Evolutionary conservation across 139 green algal genomes (phyloP), one percentile per base, ranked within the genome.

Genomic region (Trebouxia sp.): DNA sequence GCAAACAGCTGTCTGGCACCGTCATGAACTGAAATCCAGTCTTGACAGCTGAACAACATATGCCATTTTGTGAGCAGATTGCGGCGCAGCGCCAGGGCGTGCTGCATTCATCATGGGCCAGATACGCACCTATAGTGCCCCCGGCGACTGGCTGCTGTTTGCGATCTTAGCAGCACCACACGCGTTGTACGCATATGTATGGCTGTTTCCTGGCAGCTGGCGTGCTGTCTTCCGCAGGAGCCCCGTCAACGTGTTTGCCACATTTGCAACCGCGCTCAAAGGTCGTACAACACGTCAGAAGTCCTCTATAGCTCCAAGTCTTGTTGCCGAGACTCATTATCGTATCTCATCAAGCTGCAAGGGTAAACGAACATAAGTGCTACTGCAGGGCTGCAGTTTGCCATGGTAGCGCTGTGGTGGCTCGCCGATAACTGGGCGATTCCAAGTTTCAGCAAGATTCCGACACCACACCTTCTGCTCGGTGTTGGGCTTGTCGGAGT

Each of bases 141-240:
- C 32, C 4, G 47, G 47, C 15, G 72, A 79, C 47, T 79, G 72
- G 72, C 12, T 79, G 28, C 15, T 79, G 30, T 43, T 88, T 5
- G 72, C 32, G 10, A 75, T 78, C 26, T 37, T 95, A 20, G 86
- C 88, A 5, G 43, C 82, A 6, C 91, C 92, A 0, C 92, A 96
- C 65, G 58, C 94, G 0, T 76, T 96, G 3, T 96, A 96, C 62
- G 88, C 87, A 14, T 90, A 84, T 72, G 88, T 95, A 22, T 96
- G 92, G 92, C 88, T 91, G 37, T 75, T 82, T 1, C 85, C 89
- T 4, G 26, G 70, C 0, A 17, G 38, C 5, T 96, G 91, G 91
- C 65, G 45, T 50, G 30, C 32, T 0, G 4, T 79, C 11, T 96
- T 94, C 51, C 51, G 79, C 8, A 88, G 85, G 42, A 56, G 66